Evolutionary conservation across 352 stramenopile species (phyloP), one percentile per base, ranked within the genome.

Genomic region (Hyaloperonospora brassicae): DNA sequence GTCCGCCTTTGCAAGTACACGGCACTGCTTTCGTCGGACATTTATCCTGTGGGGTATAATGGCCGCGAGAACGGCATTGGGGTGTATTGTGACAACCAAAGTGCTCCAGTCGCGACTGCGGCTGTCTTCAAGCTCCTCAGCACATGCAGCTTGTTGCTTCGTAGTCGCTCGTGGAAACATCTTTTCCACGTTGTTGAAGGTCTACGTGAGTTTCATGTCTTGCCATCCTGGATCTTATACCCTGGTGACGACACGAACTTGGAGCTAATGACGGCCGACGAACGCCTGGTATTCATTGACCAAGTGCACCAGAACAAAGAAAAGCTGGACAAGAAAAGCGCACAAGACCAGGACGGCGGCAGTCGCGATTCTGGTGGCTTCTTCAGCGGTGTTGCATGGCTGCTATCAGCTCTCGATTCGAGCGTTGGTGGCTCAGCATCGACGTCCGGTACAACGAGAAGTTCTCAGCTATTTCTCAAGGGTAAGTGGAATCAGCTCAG

Each of bases 341-440:
- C 61, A 5, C 66, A 75, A 55, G 68, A 70, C 23, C 39, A 57
- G 11, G 56, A 68, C 11, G 47, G 48, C n/a, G 57, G 42, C 1
- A 52, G 55, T 9, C 57, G 48, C 1, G 59, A 56, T 23, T 58
- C 55, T 17, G 61, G 68, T 14, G 64, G 69, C 3, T 91, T 91
- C 54, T 88, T 88, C 47, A 87, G 78, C 27, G 78, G 81, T 25
- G 62, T 91, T 10, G 67, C 81, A 12, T 91, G 81, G 81, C 40
- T 91, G 13, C 60, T 89, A 47, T 83, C 78, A 27, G 73, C 78
- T 25, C 67, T 91, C 3, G 81, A 91, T 21, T 62, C 74, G 10
- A 79, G 63, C 43, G 38, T 77, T 14, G 61, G 55, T 13, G 56
- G 59, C 10, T 62, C 59, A 9, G 39, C 62, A 3, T 34, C 57